Evolutionary conservation across 257 asterid species (phyloP).

Genomic region (Solanum chmielewskii): DNA sequence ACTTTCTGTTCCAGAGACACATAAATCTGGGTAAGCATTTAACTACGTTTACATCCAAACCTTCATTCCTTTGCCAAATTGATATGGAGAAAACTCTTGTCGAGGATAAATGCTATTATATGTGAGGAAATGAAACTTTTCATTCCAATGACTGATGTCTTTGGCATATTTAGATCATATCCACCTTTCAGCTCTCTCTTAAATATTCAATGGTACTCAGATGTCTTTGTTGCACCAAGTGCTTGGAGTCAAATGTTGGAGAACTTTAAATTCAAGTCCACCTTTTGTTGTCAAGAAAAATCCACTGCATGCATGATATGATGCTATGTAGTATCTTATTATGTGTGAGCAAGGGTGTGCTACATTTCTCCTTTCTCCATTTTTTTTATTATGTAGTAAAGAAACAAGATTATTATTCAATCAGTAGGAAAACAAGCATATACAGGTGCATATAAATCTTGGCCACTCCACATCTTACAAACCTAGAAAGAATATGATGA

Average conservation of each 20-base stretch:
- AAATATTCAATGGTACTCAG: not conserved
- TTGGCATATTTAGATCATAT: not conserved
- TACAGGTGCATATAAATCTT: not conserved
- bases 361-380: no score
- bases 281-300: not conserved
- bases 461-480: not conserved
- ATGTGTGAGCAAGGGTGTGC: no score
- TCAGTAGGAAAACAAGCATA: no score
- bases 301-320: not conserved
- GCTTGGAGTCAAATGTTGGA: not conserved
- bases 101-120: slow-evolving; percentile 37
- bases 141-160: not conserved
- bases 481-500: not conserved
- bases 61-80: no score
- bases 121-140: slow-evolving; percentile 31
- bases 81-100: no score
- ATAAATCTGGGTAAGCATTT: no score
- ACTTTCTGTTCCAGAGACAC: no score
- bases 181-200: not conserved
- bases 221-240: not conserved
- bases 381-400: no score
- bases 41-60: no score
- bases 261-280: not conserved
- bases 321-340: no score
- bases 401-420: no score